Base-by-base conservation (phyloP, 306 rosid genomes). In the Cajanus cajan region DNA sequence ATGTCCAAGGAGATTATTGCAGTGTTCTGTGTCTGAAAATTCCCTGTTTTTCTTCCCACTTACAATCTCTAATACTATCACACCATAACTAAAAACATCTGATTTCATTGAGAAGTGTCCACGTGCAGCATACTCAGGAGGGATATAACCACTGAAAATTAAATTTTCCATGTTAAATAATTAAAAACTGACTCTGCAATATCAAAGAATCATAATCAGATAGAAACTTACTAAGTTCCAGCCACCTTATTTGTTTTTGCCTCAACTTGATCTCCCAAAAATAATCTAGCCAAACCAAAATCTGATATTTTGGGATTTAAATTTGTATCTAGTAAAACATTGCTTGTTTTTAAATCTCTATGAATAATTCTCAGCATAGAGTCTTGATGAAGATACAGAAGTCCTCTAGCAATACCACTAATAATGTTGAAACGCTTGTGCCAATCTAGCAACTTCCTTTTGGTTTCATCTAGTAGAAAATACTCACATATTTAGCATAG, bases 351-450 rank as follows among this genome's bases (percentile, higher is more conserved):
- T 9, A 74, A 0, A 24, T 74, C 79, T 43, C 59, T 61, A 12
- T 74, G 79, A n/a, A 74, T 44, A 41, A 76, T 62, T 5, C 71
- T 76, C 3, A 63, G 0, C 37, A 63, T 76, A 2, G 72, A 76
- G 9, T 76, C 80, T 63, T 63, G 72, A 34, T 76, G 72, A 47
- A 76, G 63, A 76, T 76, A 76, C 8, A 76, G 18, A 18, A 76
- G 37, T 19, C 80, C 80, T 16, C 50, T 24, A 47, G 63, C 80
- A 33, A 76, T 76, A n/a, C 80, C 72, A 7, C 63, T 7, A 19
- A 76, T 63, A 14, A 76, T 14, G 0, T 62, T 4, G 37, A 31
- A 62, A 16, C 72, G n/a, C 63, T 12, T 25, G 9, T 0, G 15
- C 80, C 80, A 76, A 7, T 47, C 36, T 8, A 76, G 5, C 1